Conservation (phyloP, 768 basidiomycete genomes). For the Lactarius vividus region DNA sequence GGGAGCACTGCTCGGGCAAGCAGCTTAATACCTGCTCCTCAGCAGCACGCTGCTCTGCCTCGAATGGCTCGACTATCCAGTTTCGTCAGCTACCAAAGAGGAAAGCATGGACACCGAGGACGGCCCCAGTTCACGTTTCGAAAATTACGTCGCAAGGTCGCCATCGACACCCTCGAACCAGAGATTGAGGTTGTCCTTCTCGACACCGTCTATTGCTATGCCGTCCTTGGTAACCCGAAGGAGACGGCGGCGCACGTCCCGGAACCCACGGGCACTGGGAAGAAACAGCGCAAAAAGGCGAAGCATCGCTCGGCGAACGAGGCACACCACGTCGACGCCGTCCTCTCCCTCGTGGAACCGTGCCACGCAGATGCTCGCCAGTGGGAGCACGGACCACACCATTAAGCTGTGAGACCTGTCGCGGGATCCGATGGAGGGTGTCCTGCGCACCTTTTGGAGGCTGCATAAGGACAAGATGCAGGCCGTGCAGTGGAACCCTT, state of each 20-base stretch:
- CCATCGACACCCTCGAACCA: slow-evolving; percentile 95
- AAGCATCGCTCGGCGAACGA: slow-evolving; percentile 61
- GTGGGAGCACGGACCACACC: slow-evolving; percentile 89
- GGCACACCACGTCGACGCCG: slow-evolving; percentile 88
- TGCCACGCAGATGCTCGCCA: slow-evolving; percentile 81
- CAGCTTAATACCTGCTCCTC: slow-evolving; percentile 91
- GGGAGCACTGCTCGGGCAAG: too few relatives aligned
- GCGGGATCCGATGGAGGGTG: slow-evolving; percentile 57
- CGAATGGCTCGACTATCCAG: slow-evolving; percentile 98
- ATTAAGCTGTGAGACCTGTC: slow-evolving; percentile 97
- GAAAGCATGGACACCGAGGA: slow-evolving; percentile 31
- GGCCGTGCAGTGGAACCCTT: slow-evolving; percentile 90
- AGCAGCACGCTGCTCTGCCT: slow-evolving; percentile 97
- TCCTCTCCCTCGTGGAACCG: slow-evolving; percentile 94
- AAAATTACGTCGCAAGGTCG: slow-evolving; percentile 94
- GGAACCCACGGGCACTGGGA: slow-evolving; percentile 82
- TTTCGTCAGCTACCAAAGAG: slow-evolving; percentile 43
- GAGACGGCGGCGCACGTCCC: slow-evolving; percentile 78
- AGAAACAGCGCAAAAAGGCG: slow-evolving; percentile 91
- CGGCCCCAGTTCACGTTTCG: slow-evolving; percentile 42
- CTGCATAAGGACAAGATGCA: slow-evolving; percentile 94
- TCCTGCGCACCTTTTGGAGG: slow-evolving; percentile 78
- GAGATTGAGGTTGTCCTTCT: slow-evolving; percentile 97
- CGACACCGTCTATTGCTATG: slow-evolving; percentile 91
- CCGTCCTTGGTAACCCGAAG: slow-evolving; percentile 88